Conservation (phyloP, 2,329 filamentous ascomycete species). For the Xylaria sp. region DNA sequence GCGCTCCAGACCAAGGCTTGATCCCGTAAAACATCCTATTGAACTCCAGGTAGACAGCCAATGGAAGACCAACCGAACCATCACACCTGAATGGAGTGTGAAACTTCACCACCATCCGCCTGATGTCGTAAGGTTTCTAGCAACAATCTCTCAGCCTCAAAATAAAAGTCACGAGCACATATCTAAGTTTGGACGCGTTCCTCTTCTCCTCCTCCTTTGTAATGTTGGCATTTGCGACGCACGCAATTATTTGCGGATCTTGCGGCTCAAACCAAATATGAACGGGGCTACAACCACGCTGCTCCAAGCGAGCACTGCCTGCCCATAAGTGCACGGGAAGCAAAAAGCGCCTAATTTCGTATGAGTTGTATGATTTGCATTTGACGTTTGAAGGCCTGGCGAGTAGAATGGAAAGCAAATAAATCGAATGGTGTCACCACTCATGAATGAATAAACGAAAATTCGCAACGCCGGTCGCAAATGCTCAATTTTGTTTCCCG, state of each 20-base stretch:
- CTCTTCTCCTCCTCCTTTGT: background rate
- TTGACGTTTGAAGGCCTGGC: conserved; percentile 15
- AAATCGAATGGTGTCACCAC: conserved; percentile 16
- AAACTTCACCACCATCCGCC: background rate
- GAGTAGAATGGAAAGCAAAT: conserved; percentile 30
- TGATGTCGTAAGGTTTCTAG: background rate
- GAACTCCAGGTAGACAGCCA: background rate
- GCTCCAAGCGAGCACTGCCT: conserved; percentile 39
- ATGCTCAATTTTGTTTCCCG: conserved; percentile 41
- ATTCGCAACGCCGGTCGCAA: conserved; percentile 42
- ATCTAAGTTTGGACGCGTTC: background rate
- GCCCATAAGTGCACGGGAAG: conserved; percentile 28
- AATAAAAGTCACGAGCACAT: background rate
- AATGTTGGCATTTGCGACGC: conserved; percentile 1
- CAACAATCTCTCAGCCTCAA: background rate
- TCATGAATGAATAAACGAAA: conserved; percentile 30
- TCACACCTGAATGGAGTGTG: background rate
- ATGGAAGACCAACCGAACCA: conserved; percentile 1
- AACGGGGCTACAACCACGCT: conserved; percentile 36
- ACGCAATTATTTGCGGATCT: conserved; percentile 7
- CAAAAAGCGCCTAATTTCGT: conserved; percentile 32
- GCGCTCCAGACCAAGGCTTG: background rate
- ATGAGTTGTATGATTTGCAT: conserved; percentile 21
- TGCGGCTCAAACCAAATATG: conserved; percentile 31
- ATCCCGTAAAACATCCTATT: background rate